Conservation (phyloP, 768 basidiomycete genomes). For the Mycena chlorophos region DNA sequence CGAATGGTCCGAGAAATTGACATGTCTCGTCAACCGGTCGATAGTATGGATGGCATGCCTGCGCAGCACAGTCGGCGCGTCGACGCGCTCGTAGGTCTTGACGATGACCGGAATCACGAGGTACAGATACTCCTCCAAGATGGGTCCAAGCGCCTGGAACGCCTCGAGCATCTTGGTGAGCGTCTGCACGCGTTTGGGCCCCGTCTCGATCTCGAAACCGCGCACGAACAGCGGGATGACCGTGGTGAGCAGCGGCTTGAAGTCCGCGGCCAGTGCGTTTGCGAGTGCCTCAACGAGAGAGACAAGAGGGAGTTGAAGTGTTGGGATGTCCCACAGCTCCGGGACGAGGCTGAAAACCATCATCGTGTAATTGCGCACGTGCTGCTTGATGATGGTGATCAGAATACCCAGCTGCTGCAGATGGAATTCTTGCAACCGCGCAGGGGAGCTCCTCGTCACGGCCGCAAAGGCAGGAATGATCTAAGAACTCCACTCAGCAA, state of each 20-base stretch:
- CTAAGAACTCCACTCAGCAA: slow-evolving; percentile 37
- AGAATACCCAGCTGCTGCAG: slow-evolving; percentile 94
- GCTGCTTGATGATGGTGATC: slow-evolving; percentile 95
- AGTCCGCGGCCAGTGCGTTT: slow-evolving; percentile 92
- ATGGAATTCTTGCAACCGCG: slow-evolving; percentile 88
- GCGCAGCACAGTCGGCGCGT: slow-evolving; percentile 71
- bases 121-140: slow-evolving; percentile 97
- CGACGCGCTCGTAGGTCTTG: slow-evolving; percentile 81
- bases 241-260: slow-evolving; percentile 91
- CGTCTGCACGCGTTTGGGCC: slow-evolving; percentile 72
- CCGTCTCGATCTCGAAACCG: slow-evolving; percentile 86
- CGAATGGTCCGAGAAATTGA: slow-evolving; percentile 97
- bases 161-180: slow-evolving; percentile 94
- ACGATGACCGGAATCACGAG: slow-evolving; percentile 95
- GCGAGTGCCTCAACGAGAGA: slow-evolving; percentile 90
- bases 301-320: slow-evolving; percentile 89
- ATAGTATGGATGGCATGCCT: slow-evolving; percentile 91
- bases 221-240: slow-evolving; percentile 88
- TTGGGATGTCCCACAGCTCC: slow-evolving; percentile 85
- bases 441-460: slow-evolving; percentile 80
- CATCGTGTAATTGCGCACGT: slow-evolving; percentile 87
- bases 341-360: slow-evolving; percentile 83
- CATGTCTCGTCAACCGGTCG: slow-evolving; percentile 83
- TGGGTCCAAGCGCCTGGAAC: slow-evolving; percentile 91
- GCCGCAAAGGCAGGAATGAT: slow-evolving; percentile 94